Evolutionary conservation across 2,329 filamentous ascomycete species (phyloP), one percentile per base, ranked within the genome.

Genomic region (Taxawa tesnikishii): DNA sequence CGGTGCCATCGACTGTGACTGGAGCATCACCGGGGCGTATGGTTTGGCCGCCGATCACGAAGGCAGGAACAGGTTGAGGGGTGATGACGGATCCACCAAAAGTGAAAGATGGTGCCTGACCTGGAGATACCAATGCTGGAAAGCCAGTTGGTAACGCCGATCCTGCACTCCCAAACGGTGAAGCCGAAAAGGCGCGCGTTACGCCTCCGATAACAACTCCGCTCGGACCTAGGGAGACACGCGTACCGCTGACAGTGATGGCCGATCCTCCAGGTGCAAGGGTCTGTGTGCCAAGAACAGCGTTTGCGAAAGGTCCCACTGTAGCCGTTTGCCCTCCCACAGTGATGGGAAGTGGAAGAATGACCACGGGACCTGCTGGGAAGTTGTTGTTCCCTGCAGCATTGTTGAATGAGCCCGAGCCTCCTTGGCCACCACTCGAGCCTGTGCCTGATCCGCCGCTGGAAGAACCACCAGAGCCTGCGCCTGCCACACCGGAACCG

Each of bases 211-310:
- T 28, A 9, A 36, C 36, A 3, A 40, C 31, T 4, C 24, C 36
- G 14, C 28, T 35, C 15, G 36, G 28, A 5, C 38, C 36, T 44
- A 57, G 44, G 3, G 48, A 54, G 3, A 56, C 40, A 17, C 41
- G 37, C 15, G 43, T 50, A 4, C 44, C 49, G 14, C 44, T 48
- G 8, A 56, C 30, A 3, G 46, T 49, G 14, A 58, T 38, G 3
- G 48, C 39, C 10, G 48, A 38, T 4, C 42, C 50, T 28, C 53
- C 54, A 15, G 51, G 49, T 17, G 36, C 38, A 10, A 58, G 35
- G 5, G 51, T 58, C 18, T 55, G 48, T 4, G 46, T 42, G 4
- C 52, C 54, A 10, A 58, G 38, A 4, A 54, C 35, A 10, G 55
- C 43, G 3, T 39, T 38, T 13, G 53, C 53, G 6, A 51, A 50